Conservation (phyloP, 352 stramenopile genomes). For the Phytopythium vexans region DNA sequence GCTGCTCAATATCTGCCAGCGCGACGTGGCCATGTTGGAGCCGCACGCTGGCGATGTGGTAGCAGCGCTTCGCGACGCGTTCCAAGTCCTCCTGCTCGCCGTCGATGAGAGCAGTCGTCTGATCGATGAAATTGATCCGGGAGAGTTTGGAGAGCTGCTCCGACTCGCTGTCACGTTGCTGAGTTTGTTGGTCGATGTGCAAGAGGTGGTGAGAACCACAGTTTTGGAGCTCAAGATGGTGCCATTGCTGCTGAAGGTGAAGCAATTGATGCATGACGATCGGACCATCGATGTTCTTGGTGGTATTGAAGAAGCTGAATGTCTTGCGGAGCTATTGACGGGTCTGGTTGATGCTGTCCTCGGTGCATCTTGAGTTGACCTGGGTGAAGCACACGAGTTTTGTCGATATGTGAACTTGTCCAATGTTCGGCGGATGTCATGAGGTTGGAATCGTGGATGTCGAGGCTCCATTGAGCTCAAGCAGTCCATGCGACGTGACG, state of each 20-base stretch:
- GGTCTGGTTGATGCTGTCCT: not conserved
- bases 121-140: constrained; percentile 14
- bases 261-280: constrained; percentile 8
- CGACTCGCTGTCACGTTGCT: constrained; percentile 51
- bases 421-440: no score
- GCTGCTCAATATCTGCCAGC: constrained; percentile 71
- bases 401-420: no score
- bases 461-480: no score
- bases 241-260: constrained; percentile 41
- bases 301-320: not conserved
- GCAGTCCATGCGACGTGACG: no score
- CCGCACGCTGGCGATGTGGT: constrained; percentile 16
- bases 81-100: constrained; percentile 5
- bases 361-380: not conserved
- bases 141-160: constrained; percentile 58
- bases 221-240: constrained; percentile 22
- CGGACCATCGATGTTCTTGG: not conserved
- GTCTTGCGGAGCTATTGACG: not conserved
- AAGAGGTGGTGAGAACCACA: constrained; percentile 16
- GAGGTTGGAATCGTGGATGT: no score
- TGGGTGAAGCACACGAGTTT: no score
- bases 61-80: constrained; percentile 17
- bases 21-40: constrained; percentile 33
- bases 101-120: not conserved
- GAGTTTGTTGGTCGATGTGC: constrained; percentile 40